Evolutionary conservation across 208 protist genomes (phyloP), one percentile per base, ranked within the genome.

Genomic region (Naegleria gruberi): DNA sequence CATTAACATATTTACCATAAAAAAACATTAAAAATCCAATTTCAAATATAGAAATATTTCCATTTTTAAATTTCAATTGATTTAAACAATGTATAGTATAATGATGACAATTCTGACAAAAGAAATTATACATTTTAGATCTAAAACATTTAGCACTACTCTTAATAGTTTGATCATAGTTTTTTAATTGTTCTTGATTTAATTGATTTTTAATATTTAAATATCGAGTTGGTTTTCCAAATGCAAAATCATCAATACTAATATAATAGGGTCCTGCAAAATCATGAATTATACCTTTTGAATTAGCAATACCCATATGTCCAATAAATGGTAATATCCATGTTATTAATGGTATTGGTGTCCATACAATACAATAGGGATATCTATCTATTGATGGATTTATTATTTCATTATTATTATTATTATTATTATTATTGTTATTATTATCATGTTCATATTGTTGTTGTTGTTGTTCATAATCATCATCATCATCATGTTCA

Each of bases 271-370:
- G 90, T 19, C 91, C 92, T 8, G 91, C 86, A 94, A 94, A 94
- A 73, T 94, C 93, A 82, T 85, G 65, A 90, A 94, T 93, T 4
- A 91, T 83, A 34, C 93, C 93, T 6, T 89, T 26, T 40, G 82
- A 91, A 30, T 37, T 90, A 19, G 82, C 43, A 42, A 94, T 94
- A 6, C 93, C 93, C 34, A 92, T 90, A 55, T 94, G 93, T 34
- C 93, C 93, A 65, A 94, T 91, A 89, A 93, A 94, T 45, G 93
- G 93, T 5, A 94, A 34, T 5, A 94, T 30, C 92, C 92, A 94
- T 47, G 88, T 92, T 10, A 94, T 87, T 44, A 93, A 15, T 40
- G 93, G 93, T 37, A 94, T 93, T 26, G 93, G 91, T 26, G 92
- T 94, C 93, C 91, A 94, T 5, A 93, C 91, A 57, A 94, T 73